Evolutionary conservation across 2,329 filamentous ascomycete species (phyloP), one percentile per base, ranked within the genome.

Genomic region (Podosphaera leucotricha): DNA sequence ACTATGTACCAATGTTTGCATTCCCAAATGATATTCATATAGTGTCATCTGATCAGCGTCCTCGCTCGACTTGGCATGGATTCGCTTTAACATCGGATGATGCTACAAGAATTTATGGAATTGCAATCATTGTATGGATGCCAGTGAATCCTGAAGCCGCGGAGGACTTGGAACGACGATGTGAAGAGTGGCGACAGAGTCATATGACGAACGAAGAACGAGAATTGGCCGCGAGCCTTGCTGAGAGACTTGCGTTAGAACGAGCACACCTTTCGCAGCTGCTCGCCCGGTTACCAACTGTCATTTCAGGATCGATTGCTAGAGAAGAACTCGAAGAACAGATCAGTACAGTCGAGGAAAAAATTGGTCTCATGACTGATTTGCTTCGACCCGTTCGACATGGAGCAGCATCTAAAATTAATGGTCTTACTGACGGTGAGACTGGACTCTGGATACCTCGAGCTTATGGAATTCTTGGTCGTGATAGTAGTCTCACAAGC

Each of bases 1-100:
- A 98, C 58, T 98, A 94, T 55, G 84, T 98, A 16, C 90, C 90
- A 46, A 95, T 98, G 90, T 98, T 98, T 61, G 86, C 90, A 44
- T 98, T 95, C 55, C 90, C 90, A 39, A 94, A 95, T 61, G 90
- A 98, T 60, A 90, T 98, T 53, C 85, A 85, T 50, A 90, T 98
- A 43, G 83, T 95, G 8, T 94, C 90, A 1, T 86, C 86, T 1
- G 90, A 98, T 56, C 84, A 93, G 58, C 72, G 86, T 48, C 90
- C 90, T 1, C 72, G 85, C 48, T 87, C 90, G n/a, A 94, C 86
- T 20, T 98, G 90, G 90, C 90, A 98, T 62, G 90, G 90, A 41
- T 98, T 98, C 57, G 86, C 84, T 49, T 95, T 98, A 90, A 98
- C 90, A 2, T 80, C 80, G 19, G 81, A 82, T 45, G 86, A 95